Conservation (phyloP, 306 rosid species). For the Boehmeria nivea region DNA sequence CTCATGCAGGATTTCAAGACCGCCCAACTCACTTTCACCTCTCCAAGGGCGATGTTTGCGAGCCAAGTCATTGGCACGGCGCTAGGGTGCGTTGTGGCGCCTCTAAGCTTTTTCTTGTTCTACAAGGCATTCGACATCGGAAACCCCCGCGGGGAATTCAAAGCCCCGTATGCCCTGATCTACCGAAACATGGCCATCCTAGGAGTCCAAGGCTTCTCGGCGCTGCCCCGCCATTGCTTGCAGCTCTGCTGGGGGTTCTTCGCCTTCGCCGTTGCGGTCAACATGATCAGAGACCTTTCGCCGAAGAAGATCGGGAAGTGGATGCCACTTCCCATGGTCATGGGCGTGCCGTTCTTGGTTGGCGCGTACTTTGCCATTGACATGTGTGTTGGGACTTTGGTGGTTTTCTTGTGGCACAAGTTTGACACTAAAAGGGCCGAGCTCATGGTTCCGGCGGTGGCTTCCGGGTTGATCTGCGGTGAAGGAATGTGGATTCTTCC, state of each 20-base stretch:
- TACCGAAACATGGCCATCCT: slow-evolving; percentile 55
- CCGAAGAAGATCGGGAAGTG: slow-evolving; percentile 67
- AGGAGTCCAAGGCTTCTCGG: slow-evolving; percentile 58
- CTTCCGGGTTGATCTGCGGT: slow-evolving; percentile 91
- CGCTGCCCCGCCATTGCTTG: slow-evolving; percentile 75
- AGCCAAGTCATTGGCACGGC: slow-evolving; percentile 74
- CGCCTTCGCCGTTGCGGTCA: slow-evolving; percentile 33
- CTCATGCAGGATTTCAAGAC: slow-evolving; percentile 94
- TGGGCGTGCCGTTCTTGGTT: slow-evolving; percentile 88
- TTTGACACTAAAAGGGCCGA: slow-evolving; percentile 48
- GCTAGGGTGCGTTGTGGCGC: slow-evolving; percentile 64
- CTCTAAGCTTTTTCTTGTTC: slow-evolving; percentile 79
- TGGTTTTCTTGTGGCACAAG: slow-evolving; percentile 63
- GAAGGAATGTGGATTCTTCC: slow-evolving; percentile 97
- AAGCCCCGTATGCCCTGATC: slow-evolving; percentile 83
- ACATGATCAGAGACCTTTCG: slow-evolving; percentile 36
- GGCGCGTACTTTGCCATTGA: slow-evolving; percentile 89
- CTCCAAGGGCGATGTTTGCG: slow-evolving; percentile 86
- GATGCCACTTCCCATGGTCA: slow-evolving; percentile 93
- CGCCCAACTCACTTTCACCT: slow-evolving; percentile 70
- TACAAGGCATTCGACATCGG: slow-evolving; percentile 62
- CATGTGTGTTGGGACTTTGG: slow-evolving; percentile 62
- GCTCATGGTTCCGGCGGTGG: slow-evolving; percentile 72
- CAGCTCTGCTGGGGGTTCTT: slow-evolving; percentile 57
- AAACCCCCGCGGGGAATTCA: slow-evolving; percentile 78